Evolutionary conservation across 1,284 basidiomycete species (phyloP), one percentile per base, ranked within the genome.

Genomic region (Pascua sp.): DNA sequence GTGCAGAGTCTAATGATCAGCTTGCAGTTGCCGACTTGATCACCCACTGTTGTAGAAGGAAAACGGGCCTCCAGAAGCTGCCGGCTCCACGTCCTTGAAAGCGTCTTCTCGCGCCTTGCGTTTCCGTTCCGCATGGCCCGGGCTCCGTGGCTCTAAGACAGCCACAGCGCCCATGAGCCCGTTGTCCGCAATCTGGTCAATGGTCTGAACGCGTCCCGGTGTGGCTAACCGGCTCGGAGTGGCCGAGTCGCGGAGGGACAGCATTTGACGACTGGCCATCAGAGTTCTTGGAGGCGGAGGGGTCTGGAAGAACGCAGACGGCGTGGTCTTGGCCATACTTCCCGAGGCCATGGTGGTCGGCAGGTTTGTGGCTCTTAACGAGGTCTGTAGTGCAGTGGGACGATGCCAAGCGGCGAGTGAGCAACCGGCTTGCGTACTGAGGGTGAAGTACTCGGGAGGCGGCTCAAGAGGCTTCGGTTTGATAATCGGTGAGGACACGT

Each of bases 71-170:
- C 67, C 69, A 5, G 60, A 63, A 8, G 56, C 62, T 5, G 59
- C 60, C 0, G 69, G 66, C 32, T 52, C 52, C 1, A 74, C 67
- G 40, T 60, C 63, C 40, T 61, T 63, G 60, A 74, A 68, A n/a
- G 60, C 55, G 32, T 56, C 54, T 15, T 67, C 60, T 18, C 69
- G 65, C 42, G 61, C 63, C 32, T 67, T 61, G 49, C 60, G 43
- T 43, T 69, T 67, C 41, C 64, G 52, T 41, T 58, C 56, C 1
- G 56, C 56, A 39, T 63, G 54, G 1, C 54, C 62, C 0, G 62
- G 62, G 11, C 51, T 56, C 2, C 59, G 53, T 8, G 42, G 40
- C 1, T 47, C 48, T 5, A 57, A 16, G 11, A 58, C 15, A 4
- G 48, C 46, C 4, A 59, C 47, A 0, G 53, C 62, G 17, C 62